A percentile compares a stretch with the other conserved stretches of the same genome.
Conservation (phyloP, 495 filamentous ascomycete species). For the Filosporella fistucella region DNA sequence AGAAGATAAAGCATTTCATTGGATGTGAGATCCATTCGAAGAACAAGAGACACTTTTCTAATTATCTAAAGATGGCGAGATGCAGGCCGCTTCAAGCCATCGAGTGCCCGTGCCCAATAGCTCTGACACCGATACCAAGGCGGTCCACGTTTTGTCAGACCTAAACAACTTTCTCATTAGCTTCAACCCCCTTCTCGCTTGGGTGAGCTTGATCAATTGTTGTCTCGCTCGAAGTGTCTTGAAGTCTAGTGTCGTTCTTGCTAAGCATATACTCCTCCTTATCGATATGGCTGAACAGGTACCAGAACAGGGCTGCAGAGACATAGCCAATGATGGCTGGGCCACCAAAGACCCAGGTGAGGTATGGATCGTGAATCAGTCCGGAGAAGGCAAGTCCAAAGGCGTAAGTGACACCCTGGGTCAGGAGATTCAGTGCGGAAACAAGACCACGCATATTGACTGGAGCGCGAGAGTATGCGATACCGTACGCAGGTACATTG, state of each 20-base stretch:
- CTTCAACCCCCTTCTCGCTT: neutral
- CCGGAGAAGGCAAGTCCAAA: conserved; percentile 50
- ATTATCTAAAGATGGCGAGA: neutral
- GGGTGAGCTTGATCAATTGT: neutral
- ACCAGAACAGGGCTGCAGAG: conserved; percentile 39
- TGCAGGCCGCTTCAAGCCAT: neutral
- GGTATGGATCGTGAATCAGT: conserved; percentile 52
- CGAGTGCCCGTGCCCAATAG: neutral
- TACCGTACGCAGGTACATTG: conserved; percentile 64
- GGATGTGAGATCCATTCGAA: neutral
- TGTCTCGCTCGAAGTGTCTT: neutral
- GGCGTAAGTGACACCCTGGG: conserved; percentile 49
- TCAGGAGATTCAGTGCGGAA: conserved; percentile 53
- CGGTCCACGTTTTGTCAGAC: neutral
- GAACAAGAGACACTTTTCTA: neutral
- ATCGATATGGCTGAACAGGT: conserved; percentile 38
- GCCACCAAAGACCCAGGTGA: conserved; percentile 48
- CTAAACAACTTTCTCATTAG: conserved; percentile 1
- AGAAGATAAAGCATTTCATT: neutral
- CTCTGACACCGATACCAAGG: neutral
- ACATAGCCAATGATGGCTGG: conserved; percentile 38
- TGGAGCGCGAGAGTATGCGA: conserved; percentile 66
- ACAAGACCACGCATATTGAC: conserved; percentile 64
- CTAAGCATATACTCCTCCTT: conserved; percentile 38
- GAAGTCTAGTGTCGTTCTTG: conserved; percentile 27